Percentiles rank a stretch among this genome's conserved stretches.
Conservation (phyloP, 805 yeast species). For the Priceomyces carsonii region DNA sequence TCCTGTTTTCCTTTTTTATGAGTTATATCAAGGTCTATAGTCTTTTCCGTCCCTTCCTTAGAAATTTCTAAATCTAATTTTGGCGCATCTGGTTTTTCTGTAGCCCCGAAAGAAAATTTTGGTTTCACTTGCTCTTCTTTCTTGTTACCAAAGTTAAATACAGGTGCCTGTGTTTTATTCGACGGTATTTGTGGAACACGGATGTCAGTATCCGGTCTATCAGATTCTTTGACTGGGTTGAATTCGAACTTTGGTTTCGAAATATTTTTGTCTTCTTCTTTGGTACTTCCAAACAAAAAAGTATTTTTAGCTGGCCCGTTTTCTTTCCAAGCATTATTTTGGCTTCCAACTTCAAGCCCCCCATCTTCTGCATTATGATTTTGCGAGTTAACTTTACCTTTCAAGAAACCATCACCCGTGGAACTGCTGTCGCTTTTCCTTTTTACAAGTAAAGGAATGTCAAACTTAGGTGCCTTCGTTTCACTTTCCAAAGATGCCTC, state of each 20-base stretch:
- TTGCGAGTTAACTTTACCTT: conserved; percentile 1
- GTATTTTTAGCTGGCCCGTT: too few relatives aligned
- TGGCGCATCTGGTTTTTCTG: background rate
- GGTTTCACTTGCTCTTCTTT: too few relatives aligned
- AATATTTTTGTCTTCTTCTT: too few relatives aligned
- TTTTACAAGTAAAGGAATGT: background rate
- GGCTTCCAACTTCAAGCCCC: too few relatives aligned
- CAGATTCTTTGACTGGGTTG: too few relatives aligned
- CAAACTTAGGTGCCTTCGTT: background rate
- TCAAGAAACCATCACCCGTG: conserved; percentile 1
- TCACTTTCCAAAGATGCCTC: conserved; percentile 6
- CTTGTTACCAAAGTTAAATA: conserved; percentile 20
- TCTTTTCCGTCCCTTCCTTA: conserved; percentile 12
- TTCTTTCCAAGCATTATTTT: too few relatives aligned
- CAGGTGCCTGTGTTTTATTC: background rate
- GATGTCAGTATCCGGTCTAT: too few relatives aligned
- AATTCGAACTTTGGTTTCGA: too few relatives aligned
- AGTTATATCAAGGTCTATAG: too few relatives aligned
- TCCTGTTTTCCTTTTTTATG: conserved; percentile 3
- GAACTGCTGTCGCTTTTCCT: background rate
- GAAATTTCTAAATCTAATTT: conserved; percentile 14
- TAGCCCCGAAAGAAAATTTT: conserved; percentile 19
- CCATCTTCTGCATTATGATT: too few relatives aligned
- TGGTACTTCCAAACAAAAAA: too few relatives aligned
- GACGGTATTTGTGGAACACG: too few relatives aligned